phyloP scores from a whole-genome alignment of 106 monocot genomes.

The Acorus gramineus region DNA sequence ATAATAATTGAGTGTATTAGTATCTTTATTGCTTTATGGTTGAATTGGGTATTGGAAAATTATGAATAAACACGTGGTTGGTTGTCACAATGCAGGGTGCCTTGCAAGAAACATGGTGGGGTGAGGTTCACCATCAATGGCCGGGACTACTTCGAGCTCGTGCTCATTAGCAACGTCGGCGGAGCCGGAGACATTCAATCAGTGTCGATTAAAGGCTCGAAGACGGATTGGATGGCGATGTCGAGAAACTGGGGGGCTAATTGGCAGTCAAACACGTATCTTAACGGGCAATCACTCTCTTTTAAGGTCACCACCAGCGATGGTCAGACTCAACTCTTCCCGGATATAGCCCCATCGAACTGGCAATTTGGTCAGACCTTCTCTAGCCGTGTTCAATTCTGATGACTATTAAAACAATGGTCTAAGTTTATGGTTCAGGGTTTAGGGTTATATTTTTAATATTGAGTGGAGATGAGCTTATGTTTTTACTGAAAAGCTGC shows the following conservation, averaged over 20 bases:
- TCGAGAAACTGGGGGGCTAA: background rate
- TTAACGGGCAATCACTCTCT: constrained; percentile 1
- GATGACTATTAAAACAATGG: too few relatives aligned
- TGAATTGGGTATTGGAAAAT: too few relatives aligned
- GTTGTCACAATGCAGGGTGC: background rate
- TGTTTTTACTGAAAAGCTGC: too few relatives aligned
- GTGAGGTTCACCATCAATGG: constrained; percentile 3
- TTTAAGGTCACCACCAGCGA: constrained; percentile 1
- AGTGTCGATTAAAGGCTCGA: background rate
- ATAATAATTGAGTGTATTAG: too few relatives aligned
- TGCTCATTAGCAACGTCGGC: background rate
- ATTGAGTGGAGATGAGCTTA: too few relatives aligned
- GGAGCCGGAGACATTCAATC: background rate
- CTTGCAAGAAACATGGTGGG: background rate
- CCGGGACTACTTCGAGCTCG: background rate
- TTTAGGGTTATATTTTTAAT: too few relatives aligned
- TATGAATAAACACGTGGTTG: too few relatives aligned
- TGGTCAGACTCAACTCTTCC: background rate
- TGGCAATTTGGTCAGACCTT: too few relatives aligned
- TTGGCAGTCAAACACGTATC: background rate
- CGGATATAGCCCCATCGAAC: too few relatives aligned
- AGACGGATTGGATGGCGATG: background rate
- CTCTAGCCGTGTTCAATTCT: too few relatives aligned
- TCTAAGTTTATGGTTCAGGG: too few relatives aligned
- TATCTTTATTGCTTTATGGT: too few relatives aligned